Percentiles rank a stretch among this genome's conserved stretches.
Evolutionary conservation across 306 rosid species (phyloP).

Genomic region (Quercus rubra): DNA sequence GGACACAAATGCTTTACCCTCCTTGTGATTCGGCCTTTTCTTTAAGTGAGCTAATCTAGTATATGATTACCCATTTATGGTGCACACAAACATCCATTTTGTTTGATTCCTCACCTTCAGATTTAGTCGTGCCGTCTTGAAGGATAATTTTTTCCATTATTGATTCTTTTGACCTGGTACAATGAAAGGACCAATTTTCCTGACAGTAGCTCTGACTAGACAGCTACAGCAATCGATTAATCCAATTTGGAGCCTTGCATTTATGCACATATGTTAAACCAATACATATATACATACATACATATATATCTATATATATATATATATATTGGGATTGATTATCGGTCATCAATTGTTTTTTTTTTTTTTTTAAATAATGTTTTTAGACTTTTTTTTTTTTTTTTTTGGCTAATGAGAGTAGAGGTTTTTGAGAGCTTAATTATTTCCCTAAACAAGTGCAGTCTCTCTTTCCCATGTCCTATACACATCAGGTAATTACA

Average conservation of each 20-base stretch:
- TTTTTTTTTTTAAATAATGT: background rate
- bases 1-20: background rate
- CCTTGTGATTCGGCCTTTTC: background rate
- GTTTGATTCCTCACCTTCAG: background rate
- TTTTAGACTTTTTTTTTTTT: background rate
- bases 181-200: background rate
- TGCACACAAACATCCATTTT: background rate
- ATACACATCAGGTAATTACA: too few species aligned
- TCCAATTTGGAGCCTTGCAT: background rate
- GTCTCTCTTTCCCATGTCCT: too few species aligned
- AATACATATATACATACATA: background rate
- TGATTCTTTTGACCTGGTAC: background rate
- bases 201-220: background rate
- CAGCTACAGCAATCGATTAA: background rate
- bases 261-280: background rate
- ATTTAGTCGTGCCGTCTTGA: background rate
- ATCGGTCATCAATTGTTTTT: background rate
- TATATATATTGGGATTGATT: background rate
- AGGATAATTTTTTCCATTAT: background rate
- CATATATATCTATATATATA: background rate
- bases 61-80: background rate
- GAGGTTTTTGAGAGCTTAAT: too few species aligned
- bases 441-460: too few species aligned
- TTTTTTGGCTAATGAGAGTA: too few species aligned
- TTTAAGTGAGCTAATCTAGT: background rate